A percentile compares a stretch with the other conserved stretches of the same genome.
Conservation (phyloP, 495 filamentous ascomycete species). For the Oidiodendron maius region DNA sequence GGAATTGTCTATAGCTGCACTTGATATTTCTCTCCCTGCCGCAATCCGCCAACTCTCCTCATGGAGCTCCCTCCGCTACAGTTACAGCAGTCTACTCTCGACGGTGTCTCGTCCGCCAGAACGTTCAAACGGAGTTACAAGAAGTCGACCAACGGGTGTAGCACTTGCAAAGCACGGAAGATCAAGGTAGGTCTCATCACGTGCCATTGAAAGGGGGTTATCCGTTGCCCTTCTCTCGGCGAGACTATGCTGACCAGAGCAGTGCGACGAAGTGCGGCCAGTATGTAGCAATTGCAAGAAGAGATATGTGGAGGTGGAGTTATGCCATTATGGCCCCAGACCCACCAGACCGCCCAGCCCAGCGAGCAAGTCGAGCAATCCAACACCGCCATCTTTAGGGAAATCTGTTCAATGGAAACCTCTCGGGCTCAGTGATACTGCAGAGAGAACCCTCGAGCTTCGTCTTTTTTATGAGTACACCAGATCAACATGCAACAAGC, state of each 20-base stretch:
- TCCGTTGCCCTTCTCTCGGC: not conserved
- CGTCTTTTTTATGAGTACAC: slow-evolving; percentile 12
- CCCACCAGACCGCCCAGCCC: slow-evolving; percentile 34
- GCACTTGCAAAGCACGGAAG: slow-evolving; percentile 5
- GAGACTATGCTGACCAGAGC: not conserved
- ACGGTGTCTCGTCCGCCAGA: too few relatives aligned
- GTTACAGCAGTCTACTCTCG: too few relatives aligned
- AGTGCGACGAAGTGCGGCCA: slow-evolving; percentile 8
- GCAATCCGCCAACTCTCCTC: too few relatives aligned
- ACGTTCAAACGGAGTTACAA: slow-evolving; percentile 3
- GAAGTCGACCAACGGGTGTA: slow-evolving; percentile 7
- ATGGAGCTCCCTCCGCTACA: too few relatives aligned
- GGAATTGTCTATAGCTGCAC: too few relatives aligned
- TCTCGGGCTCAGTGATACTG: not conserved
- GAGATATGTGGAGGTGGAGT: not conserved
- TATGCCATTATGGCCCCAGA: not conserved
- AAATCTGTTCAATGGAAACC: not conserved
- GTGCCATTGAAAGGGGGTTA: not conserved
- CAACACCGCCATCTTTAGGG: not conserved
- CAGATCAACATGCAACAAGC: not conserved
- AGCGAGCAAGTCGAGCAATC: not conserved
- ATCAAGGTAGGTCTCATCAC: slow-evolving; percentile 6
- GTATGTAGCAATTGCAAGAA: slow-evolving; percentile 3
- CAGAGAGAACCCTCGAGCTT: slow-evolving; percentile 1
- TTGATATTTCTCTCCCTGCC: too few relatives aligned